Percentiles rank a stretch among this genome's conserved stretches.
These are phyloP conservation scores for Eucalyptus leucophloia DNA, from an alignment of 345 rosid genomes.

Conservation along the genomic window DNA sequence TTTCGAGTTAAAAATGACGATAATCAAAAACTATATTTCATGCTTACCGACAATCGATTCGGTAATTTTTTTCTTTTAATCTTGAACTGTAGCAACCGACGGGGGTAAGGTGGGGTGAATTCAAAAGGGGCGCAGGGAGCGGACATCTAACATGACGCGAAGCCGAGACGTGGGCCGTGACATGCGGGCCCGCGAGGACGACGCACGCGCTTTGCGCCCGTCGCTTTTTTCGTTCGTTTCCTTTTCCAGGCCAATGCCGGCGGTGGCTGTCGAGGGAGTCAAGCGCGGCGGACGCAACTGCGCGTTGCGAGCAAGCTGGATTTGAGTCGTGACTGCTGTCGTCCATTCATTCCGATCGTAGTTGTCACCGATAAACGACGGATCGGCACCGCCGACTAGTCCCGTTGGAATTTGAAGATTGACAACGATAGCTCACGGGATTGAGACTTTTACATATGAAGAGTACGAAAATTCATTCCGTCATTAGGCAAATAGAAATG, in stretches of 20 bases:
- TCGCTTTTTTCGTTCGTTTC: background rate
- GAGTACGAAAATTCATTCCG: background rate
- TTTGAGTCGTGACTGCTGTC: background rate
- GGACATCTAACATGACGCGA: background rate
- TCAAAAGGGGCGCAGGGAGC: background rate
- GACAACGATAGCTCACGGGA: background rate
- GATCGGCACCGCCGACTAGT: background rate
- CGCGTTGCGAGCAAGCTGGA: background rate
- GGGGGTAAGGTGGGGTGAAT: background rate
- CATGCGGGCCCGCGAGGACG: background rate
- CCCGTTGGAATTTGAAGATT: background rate
- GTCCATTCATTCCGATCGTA: background rate
- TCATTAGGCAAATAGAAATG: background rate
- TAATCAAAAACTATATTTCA: background rate
- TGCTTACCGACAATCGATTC: background rate
- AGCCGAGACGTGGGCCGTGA: background rate
- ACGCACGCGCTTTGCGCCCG: background rate
- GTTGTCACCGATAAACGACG: background rate
- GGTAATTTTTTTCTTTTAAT: background rate
- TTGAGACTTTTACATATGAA: background rate
- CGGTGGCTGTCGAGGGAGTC: background rate
- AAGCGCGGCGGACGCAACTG: background rate
- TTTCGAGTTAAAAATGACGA: background rate
- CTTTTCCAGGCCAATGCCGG: background rate
- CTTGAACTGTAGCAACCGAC: background rate